A percentile compares a stretch with the other conserved stretches of the same genome.
These are phyloP conservation scores for Solanum corneliomulleri DNA, from an alignment of 257 asterid species.

Conservation along the genomic window DNA sequence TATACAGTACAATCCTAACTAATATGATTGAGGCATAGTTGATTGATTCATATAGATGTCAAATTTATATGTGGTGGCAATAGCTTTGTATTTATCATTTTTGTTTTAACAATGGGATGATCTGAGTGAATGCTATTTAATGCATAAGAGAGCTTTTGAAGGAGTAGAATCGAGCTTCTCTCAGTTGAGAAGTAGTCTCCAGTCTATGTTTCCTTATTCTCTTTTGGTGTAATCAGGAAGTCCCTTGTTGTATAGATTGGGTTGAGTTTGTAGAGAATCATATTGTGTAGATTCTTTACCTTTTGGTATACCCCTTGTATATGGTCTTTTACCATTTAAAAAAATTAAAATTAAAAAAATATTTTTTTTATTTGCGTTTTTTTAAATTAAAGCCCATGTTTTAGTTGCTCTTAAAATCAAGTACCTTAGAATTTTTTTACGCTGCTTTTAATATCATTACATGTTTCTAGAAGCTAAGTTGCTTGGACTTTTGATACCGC, in stretches of 20 bases:
- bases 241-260: neutral
- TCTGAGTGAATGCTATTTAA: neutral
- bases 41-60: neutral
- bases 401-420: neutral
- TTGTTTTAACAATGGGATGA: neutral
- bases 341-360: neutral
- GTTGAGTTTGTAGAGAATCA: neutral
- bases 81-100: neutral
- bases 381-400: neutral
- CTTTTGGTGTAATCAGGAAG: neutral
- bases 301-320: neutral
- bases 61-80: neutral
- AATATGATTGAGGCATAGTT: neutral
- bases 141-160: neutral
- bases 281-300: neutral
- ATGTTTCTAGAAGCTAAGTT: neutral
- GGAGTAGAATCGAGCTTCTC: neutral
- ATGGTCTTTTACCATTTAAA: neutral
- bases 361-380: neutral
- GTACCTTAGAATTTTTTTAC: neutral
- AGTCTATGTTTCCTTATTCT: neutral
- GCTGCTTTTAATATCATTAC: neutral
- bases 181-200: neutral
- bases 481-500: neutral
- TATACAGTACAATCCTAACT: neutral